These are phyloP conservation scores for Gyromitra esculenta DNA, from an alignment of 2,329 filamentous ascomycete species.

Conservation along the genomic window DNA sequence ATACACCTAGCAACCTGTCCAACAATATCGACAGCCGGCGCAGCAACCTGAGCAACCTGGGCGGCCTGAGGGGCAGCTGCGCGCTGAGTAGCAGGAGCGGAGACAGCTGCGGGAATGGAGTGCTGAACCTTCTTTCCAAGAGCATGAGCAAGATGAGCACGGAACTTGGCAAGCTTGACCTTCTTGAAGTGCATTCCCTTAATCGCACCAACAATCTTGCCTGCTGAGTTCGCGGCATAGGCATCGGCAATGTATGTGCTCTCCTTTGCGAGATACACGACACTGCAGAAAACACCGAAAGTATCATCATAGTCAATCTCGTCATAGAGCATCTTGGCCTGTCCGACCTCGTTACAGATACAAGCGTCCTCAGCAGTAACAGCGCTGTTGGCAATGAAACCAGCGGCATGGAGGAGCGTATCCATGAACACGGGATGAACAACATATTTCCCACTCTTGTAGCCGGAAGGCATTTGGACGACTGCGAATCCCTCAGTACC, in stretches of 20 bases:
- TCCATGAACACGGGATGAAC: slow-evolving; percentile 58
- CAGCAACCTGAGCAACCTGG: slow-evolving; percentile 26
- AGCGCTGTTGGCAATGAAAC: slow-evolving; percentile 59
- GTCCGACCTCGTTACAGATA: slow-evolving; percentile 58
- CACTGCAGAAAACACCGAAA: slow-evolving; percentile 58
- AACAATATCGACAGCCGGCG: slow-evolving; percentile 34
- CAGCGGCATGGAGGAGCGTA: slow-evolving; percentile 59
- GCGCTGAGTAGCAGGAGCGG: slow-evolving; percentile 12
- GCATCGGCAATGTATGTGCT: slow-evolving; percentile 57
- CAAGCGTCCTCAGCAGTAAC: slow-evolving; percentile 57
- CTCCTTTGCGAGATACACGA: slow-evolving; percentile 56
- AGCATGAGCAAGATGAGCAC: slow-evolving; percentile 34
- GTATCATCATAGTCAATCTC: slow-evolving; percentile 48
- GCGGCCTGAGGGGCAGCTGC: background rate
- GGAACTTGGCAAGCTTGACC: slow-evolving; percentile 55
- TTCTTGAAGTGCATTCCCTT: slow-evolving; percentile 59
- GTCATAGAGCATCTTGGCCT: slow-evolving; percentile 55
- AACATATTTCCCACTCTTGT: slow-evolving; percentile 52
- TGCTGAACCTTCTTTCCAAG: slow-evolving; percentile 32
- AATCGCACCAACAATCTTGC: slow-evolving; percentile 55
- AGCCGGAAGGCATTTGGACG: slow-evolving; percentile 40
- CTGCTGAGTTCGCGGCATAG: slow-evolving; percentile 55
- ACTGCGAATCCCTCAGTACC: slow-evolving; percentile 52
- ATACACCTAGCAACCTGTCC: slow-evolving; percentile 64
- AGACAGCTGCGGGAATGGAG: slow-evolving; percentile 9